Percentiles rank a stretch among this genome's conserved stretches.
phyloP scores from a whole-genome alignment of 192 early-diverging fungal species.

The Gamsiella multidivaricata region DNA sequence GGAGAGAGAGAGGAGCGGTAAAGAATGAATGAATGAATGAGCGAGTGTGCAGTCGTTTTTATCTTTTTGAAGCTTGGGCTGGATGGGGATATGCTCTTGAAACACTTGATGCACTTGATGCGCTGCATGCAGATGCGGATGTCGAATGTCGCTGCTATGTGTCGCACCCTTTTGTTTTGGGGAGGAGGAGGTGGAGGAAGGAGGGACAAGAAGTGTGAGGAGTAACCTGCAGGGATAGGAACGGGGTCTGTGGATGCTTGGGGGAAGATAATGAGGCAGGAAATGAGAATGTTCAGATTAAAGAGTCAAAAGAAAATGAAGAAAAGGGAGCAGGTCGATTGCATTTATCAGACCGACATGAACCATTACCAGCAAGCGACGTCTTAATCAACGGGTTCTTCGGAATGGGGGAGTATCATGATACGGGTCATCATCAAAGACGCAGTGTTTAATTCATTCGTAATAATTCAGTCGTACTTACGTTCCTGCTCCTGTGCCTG shows the following conservation, averaged over 20 bases:
- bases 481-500: too few species aligned
- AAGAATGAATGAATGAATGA: neutral
- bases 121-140: conserved; percentile 3
- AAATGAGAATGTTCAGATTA: neutral
- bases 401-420: neutral
- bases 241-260: neutral
- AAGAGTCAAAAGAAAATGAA: neutral
- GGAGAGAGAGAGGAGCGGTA: neutral
- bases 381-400: neutral
- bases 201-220: neutral
- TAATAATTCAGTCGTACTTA: neutral
- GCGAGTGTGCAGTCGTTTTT: too few species aligned
- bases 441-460: too few species aligned
- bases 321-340: neutral
- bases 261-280: neutral
- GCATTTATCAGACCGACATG: too few species aligned
- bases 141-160: conserved; percentile 1
- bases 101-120: too few species aligned
- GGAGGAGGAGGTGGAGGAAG: neutral
- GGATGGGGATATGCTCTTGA: conserved; percentile 7
- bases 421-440: neutral
- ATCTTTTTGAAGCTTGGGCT: conserved; percentile 10
- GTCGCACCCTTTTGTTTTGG: neutral
- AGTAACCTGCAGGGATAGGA: too few species aligned
- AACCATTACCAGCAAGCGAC: too few species aligned